Evolutionary conservation across 2,329 filamentous ascomycete genomes (phyloP).

Genomic region (Exophiala dermatitidis): DNA sequence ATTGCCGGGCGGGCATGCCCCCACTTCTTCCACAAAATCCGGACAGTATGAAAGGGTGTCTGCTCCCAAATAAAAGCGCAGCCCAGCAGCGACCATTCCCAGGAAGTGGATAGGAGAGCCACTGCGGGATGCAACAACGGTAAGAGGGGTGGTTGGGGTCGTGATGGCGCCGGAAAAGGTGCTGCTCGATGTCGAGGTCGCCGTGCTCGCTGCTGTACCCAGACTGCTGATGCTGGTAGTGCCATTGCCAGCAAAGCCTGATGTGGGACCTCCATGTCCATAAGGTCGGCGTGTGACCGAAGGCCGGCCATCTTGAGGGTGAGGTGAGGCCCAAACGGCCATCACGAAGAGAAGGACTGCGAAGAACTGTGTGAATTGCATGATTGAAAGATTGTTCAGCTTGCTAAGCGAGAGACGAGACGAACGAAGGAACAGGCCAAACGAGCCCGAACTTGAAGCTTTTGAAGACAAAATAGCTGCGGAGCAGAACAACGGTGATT

Average conservation of each 20-base stretch:
- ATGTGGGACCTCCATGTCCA: background rate
- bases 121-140: conserved; percentile 40
- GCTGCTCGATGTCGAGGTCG: conserved; percentile 4
- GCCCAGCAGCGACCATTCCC: conserved; percentile 42
- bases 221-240: conserved; percentile 5
- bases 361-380: background rate
- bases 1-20: conserved; percentile 42
- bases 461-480: background rate
- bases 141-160: conserved; percentile 32
- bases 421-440: background rate
- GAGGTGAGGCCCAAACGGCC: background rate
- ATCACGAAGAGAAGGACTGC: conserved; percentile 1
- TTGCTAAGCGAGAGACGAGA: background rate
- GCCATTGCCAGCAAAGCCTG: conserved; percentile 2
- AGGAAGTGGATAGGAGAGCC: conserved; percentile 45
- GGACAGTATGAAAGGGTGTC: conserved; percentile 47
- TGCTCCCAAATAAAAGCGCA: conserved; percentile 46
- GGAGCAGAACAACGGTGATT: background rate
- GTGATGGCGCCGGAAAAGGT: conserved; percentile 10
- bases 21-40: conserved; percentile 29
- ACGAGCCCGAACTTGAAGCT: background rate
- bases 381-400: background rate
- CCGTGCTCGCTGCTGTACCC: conserved; percentile 4
- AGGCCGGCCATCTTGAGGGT: background rate
- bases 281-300: background rate